Evolutionary conservation across 768 basidiomycete genomes (phyloP), one percentile per base, ranked within the genome.

Genomic region (Tylopilus vinaceipallidus): DNA sequence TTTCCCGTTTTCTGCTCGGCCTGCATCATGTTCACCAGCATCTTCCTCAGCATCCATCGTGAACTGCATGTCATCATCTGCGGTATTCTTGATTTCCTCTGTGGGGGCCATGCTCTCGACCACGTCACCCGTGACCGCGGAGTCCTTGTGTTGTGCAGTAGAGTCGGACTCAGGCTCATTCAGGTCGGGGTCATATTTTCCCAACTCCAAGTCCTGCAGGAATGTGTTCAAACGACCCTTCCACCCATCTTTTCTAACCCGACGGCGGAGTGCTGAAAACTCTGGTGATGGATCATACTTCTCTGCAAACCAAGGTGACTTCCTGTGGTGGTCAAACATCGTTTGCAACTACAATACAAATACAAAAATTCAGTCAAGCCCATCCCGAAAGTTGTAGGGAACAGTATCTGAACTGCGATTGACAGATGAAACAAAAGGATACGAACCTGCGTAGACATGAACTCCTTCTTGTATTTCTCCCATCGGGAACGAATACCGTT

Each of bases 221-320:
- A 95, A 95, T 30, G 75, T 69, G 59, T 83, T 77, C 47, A 87
- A 68, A 52, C 84, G 79, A 39, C 84, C 84, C 66, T 78, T 83
- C 86, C 93, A 90, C 23, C 92, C 95, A 56, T 88, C 83, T 70
- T 83, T 87, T 65, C 88, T 81, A 54, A 93, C 82, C 58, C 92
- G 79, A 54, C 75, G 76, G 60, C 95, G 86, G 66, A 94, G 73
- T 47, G 77, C 75, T 47, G 80, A 77, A 63, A 79, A 81, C 59
- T 91, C 86, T 44, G 81, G 75, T 35, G 82, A 70, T 49, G 87
- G 87, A 53, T 93, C 91, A 74, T 98, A 98, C 69, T 91, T 91
- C 77, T 98, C 95, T 48, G 84, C 82, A 75, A 97, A 98, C 95
- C 95, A 98, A 13, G 92, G 87, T n/a, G 91, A 91, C 64, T 88